phyloP scores from a whole-genome alignment of 2,329 filamentous ascomycete genomes.

The Nothophoma quercina region DNA sequence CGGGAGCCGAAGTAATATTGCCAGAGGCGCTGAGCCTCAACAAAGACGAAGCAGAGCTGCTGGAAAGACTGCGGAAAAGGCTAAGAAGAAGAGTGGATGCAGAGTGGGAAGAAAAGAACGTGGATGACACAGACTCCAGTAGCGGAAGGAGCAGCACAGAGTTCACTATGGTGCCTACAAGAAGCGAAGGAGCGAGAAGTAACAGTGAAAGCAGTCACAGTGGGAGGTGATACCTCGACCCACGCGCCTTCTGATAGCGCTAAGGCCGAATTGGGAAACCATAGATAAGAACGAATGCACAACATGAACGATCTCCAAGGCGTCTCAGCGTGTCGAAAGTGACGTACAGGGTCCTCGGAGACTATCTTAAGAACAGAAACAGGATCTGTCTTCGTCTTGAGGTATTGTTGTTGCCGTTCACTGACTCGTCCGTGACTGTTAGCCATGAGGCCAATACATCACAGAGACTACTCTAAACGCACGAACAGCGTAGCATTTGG shows the following conservation, averaged over 20 bases:
- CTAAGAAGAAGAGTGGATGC: conserved; percentile 31
- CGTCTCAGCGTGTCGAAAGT: neutral
- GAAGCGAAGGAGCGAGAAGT: conserved; percentile 18
- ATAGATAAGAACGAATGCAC: conserved; percentile 18
- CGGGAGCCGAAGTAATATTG: conserved; percentile 39
- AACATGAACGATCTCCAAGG: conserved; percentile 10
- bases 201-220: conserved; percentile 10
- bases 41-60: conserved; percentile 43
- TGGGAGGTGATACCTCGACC: neutral
- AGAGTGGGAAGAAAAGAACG: conserved; percentile 10
- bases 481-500: too few relatives aligned
- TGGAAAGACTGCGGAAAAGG: conserved; percentile 46
- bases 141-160: conserved; percentile 33
- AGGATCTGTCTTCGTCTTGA: too few relatives aligned
- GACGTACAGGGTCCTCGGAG: neutral
- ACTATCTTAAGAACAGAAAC: neutral
- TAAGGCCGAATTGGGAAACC: conserved; percentile 1
- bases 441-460: too few relatives aligned
- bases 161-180: conserved; percentile 29
- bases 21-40: conserved; percentile 48
- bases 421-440: too few relatives aligned
- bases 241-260: conserved; percentile 6
- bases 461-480: too few relatives aligned
- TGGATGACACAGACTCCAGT: conserved; percentile 13
- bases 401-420: too few relatives aligned